A percentile compares a stretch with the other conserved stretches of the same genome.
These are phyloP conservation scores for Trichoderma pleuroti DNA, from an alignment of 2,329 filamentous ascomycete species.

Conservation along the genomic window DNA sequence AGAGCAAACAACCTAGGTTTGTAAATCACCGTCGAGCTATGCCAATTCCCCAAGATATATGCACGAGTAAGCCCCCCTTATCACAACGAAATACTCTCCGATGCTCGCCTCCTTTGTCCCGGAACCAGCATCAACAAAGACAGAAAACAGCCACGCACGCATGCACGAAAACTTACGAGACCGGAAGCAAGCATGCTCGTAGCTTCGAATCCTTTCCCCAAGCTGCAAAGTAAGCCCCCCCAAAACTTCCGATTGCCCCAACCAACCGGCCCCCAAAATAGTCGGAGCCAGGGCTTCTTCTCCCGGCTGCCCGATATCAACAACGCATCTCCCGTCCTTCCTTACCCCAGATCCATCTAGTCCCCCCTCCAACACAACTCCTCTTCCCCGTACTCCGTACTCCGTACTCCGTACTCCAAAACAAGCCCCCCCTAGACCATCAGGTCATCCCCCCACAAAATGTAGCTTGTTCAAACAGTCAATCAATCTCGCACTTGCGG, in stretches of 20 bases:
- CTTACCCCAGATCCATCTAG: neutral
- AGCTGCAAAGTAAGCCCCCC: neutral
- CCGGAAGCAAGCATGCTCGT: neutral
- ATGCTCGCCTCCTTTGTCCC: constrained; percentile 2
- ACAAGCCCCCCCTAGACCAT: neutral
- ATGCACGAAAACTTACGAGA: neutral
- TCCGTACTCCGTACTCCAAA: no score
- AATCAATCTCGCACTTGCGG: neutral
- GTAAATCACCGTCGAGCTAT: neutral
- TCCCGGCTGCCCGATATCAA: neutral
- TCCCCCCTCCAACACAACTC: neutral
- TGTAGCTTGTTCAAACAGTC: neutral
- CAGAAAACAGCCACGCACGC: neutral
- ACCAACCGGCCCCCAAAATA: neutral
- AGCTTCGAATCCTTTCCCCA: neutral
- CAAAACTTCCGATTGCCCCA: neutral
- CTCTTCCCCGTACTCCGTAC: neutral
- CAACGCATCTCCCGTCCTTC: neutral
- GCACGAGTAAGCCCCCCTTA: neutral
- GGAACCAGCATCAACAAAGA: neutral
- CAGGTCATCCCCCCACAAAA: neutral
- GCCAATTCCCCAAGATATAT: neutral
- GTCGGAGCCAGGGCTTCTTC: neutral
- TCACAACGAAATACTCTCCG: neutral
- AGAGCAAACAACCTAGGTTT: neutral